These are phyloP conservation scores for Leptographium radiaticola DNA, from an alignment of 2,329 filamentous ascomycete genomes.

Conservation along the genomic window DNA sequence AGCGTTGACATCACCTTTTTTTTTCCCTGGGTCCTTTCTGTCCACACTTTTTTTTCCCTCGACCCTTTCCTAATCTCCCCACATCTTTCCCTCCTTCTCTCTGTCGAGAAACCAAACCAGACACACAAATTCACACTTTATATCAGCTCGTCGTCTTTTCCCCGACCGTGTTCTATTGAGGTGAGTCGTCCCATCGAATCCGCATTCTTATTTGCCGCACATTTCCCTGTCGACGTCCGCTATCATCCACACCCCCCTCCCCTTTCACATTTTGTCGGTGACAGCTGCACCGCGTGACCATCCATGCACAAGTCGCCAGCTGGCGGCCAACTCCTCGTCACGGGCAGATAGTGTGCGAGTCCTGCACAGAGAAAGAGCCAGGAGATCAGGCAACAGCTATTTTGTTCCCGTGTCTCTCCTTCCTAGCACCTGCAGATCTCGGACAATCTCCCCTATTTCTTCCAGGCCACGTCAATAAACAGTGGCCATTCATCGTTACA, in stretches of 20 bases:
- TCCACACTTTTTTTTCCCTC: background rate
- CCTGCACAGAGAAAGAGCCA: background rate
- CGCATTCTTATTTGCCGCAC: background rate
- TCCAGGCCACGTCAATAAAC: background rate
- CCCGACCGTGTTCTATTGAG: background rate
- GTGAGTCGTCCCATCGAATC: background rate
- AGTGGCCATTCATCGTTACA: background rate
- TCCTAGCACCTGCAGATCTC: background rate
- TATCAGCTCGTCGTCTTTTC: background rate
- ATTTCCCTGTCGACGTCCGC: background rate
- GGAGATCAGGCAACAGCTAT: background rate
- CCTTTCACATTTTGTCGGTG: too few species aligned
- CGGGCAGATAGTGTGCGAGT: background rate
- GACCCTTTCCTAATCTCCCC: slow-evolving; percentile 1
- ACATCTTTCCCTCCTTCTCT: background rate
- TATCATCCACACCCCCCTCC: too few species aligned
- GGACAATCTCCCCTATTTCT: background rate
- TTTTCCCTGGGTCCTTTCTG: background rate
- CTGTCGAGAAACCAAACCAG: background rate
- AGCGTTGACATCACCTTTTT: background rate
- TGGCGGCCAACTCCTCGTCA: background rate
- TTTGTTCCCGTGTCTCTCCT: background rate
- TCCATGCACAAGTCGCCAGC: background rate
- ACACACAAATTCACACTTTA: background rate
- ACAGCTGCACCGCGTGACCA: too few species aligned